phyloP scores from a whole-genome alignment of 805 yeast species.

The Candida rishiriensis region DNA sequence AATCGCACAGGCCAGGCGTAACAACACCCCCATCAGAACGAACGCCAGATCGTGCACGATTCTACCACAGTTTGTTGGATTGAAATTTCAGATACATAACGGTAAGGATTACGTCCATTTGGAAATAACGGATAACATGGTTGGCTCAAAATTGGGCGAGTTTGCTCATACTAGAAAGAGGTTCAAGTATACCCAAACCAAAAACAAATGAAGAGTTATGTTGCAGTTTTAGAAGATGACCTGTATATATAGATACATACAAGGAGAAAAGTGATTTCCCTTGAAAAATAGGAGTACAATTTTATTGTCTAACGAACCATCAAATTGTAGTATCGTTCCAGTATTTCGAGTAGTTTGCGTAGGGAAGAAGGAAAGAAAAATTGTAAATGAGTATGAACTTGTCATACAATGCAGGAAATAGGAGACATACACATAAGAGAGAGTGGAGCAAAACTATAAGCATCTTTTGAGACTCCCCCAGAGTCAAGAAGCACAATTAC shows the following conservation, averaged over 20 bases:
- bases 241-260: background rate
- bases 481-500: background rate
- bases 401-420: too few species aligned
- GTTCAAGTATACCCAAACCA: slow-evolving; percentile 75
- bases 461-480: background rate
- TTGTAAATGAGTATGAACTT: too few species aligned
- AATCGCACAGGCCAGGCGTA: slow-evolving; percentile 75
- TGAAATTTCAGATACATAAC: slow-evolving; percentile 91
- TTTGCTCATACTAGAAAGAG: slow-evolving; percentile 92
- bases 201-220: slow-evolving; percentile 40
- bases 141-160: slow-evolving; percentile 91
- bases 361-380: too few species aligned
- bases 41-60: slow-evolving; percentile 94
- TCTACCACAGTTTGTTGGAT: slow-evolving; percentile 92
- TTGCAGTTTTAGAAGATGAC: background rate
- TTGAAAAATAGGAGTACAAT: too few species aligned
- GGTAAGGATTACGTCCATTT: slow-evolving; percentile 91
- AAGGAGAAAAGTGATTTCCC: too few species aligned
- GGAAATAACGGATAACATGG: slow-evolving; percentile 91
- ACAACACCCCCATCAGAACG: slow-evolving; percentile 87
- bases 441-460: background rate
- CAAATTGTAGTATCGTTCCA: too few species aligned
- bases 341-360: too few species aligned
- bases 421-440: too few species aligned
- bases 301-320: too few species aligned